A percentile compares a stretch with the other conserved stretches of the same genome.
phyloP scores from a whole-genome alignment of 257 asterid genomes.

The Solanum lycopersicoides region DNA sequence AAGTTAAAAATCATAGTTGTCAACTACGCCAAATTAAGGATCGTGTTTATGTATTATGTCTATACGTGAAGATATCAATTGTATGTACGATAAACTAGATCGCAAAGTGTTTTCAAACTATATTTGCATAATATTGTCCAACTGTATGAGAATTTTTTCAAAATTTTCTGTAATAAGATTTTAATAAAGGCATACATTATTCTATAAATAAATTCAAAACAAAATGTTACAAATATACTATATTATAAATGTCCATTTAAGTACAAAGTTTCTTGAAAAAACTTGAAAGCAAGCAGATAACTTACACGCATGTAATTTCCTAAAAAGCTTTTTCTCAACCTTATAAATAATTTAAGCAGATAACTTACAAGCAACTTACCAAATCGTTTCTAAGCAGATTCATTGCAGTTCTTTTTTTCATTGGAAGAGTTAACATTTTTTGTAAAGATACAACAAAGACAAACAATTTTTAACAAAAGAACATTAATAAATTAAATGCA shows the following conservation, averaged over 20 bases:
- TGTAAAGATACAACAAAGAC: background rate
- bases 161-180: background rate
- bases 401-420: no score
- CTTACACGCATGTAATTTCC: background rate
- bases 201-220: background rate
- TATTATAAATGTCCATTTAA: background rate
- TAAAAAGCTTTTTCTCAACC: background rate
- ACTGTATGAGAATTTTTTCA: background rate
- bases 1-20: no score
- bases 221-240: accelerated
- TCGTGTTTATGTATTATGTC: no score
- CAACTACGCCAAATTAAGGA: no score
- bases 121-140: background rate
- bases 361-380: accelerated
- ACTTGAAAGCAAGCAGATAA: background rate
- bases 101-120: background rate
- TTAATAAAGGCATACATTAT: background rate
- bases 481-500: background rate
- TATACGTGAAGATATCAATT: background rate
- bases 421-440: background rate
- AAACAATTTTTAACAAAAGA: no score
- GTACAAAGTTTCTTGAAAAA: background rate
- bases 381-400: accelerated
- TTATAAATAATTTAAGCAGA: background rate
- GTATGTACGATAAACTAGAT: background rate